phyloP scores from a whole-genome alignment of 2,329 filamentous ascomycete genomes.

The Pezicula radicicola region DNA sequence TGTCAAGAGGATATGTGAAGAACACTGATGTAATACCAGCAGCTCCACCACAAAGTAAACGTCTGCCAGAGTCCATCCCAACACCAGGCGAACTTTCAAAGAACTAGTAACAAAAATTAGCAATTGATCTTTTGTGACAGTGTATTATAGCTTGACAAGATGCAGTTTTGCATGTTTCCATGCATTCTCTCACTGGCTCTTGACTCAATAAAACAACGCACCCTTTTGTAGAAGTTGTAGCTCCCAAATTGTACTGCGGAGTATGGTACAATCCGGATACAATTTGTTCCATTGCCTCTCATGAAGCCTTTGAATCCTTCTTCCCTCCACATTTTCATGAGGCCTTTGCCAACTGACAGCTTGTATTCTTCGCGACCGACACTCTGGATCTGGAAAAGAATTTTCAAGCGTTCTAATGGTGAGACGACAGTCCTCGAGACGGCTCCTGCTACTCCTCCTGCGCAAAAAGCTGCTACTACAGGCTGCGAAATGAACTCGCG shows the following conservation, averaged over 20 bases:
- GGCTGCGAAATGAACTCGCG: conserved; percentile 68
- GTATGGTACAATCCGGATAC: conserved; percentile 96
- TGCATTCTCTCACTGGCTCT: neutral
- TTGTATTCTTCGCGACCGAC: conserved; percentile 90
- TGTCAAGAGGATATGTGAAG: conserved; percentile 94
- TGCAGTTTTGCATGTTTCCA: neutral
- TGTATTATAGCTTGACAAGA: neutral
- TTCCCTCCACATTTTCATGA: conserved; percentile 94
- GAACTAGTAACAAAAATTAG: conserved; percentile 44
- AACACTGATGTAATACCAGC: conserved; percentile 95
- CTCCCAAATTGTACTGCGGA: conserved; percentile 97
- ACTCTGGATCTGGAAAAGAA: conserved; percentile 95
- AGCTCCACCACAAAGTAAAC: conserved; percentile 84
- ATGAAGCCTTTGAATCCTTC: conserved; percentile 98
- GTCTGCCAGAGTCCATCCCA: conserved; percentile 68
- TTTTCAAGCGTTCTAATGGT: conserved; percentile 92
- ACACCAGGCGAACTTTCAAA: conserved; percentile 74
- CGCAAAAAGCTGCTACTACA: conserved; percentile 87
- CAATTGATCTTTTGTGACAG: neutral
- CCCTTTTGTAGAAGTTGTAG: conserved; percentile 95
- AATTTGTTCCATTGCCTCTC: conserved; percentile 97
- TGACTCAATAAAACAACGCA: conserved; percentile 40
- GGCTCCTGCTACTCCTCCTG: conserved; percentile 88
- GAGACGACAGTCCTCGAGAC: conserved; percentile 98
- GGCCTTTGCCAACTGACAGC: conserved; percentile 81